Base-by-base conservation (phyloP, 1,139 yeast genomes). In the Scheffersomyces quercinus region DNA sequence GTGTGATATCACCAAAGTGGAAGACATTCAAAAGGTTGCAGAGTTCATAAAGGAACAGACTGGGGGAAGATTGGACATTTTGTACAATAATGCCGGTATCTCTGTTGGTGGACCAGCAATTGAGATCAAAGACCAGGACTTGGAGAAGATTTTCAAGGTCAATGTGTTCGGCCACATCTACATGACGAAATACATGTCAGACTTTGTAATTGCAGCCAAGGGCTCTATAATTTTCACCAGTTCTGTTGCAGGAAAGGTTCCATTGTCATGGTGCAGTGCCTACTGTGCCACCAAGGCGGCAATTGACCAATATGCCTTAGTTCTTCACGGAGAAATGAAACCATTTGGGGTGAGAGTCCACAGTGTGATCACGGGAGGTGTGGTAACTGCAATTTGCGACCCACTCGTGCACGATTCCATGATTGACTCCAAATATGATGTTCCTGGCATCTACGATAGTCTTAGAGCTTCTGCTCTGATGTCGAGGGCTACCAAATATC, bases 321-420 rank as follows among this genome's bases (percentile, higher is more conserved):
- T 49, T 5, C 49, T 64, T 34, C 56, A 49, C 28, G 48, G 43
- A 4, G 67, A 64, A 43, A 46, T 64, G 66, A 47, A 53, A 42
- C 75, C 75, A 0, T 67, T 67, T 43, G 73, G 67, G 1, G 72
- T 67, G 8, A 44, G 57, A 16, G 76, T 71, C 6, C 68, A 68
- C 48, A 58, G 66, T 37, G 63, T 70, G 6, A 67, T 70, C 34
- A 68, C 75, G 6, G 75, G 77, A 2, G 74, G 71, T 3, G 75
- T 71, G 3, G 58, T 69, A 39, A 69, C 75, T n/a, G 67, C 63
- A 11, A 66, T 70, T 31, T 52, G 57, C 31, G 69, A 64, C 44
- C 12, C 43, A 11, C 31, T 29, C 4, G 34, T 37, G 4, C 35
- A 40, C 7, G 37, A 39, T 16, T 38, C 51, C 2, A 26, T 51